Base-by-base conservation (phyloP, 2,329 filamentous ascomycete genomes). In the Daldinia sp. region DNA sequence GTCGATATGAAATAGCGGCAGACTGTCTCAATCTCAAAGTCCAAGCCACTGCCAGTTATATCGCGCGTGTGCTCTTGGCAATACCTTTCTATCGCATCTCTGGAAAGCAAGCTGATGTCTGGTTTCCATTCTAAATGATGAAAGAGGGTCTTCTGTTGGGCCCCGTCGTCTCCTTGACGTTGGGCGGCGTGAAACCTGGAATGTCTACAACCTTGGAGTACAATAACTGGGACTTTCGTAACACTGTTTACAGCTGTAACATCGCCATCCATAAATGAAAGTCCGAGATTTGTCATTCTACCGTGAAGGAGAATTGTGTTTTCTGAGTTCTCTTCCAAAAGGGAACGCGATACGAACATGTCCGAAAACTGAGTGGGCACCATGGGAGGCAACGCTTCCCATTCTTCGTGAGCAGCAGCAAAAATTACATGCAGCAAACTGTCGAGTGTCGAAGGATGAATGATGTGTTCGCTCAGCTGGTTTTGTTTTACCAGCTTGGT, bases 121-220 rank as follows among this genome's bases (percentile, higher is more conserved):
- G 57, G 57, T 41, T 41, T 60, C 57, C 57, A 60, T 10, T 51
- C 57, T 12, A 51, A 6, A 4, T 39, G n/a, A 41, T 60, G 26
- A 33, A 51, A 51, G 1, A 60, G 30, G 12, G 50, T 35, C 30
- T 39, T 39, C 12, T 10, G 35, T 15, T 39, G 4, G 35, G 10
- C 35, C 5, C 35, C 35, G 13, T 39, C 35, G 35, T 12, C 5
- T 13, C 35, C 35, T 6, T 39, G 35, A 39, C 35, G 35, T 39
- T 39, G 13, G 35, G 35, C 35, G 35, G 35, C 35, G 13, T 39
- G 35, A 15, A 39, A 39, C 10, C 35, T 39, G 35, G 35, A 13
- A 39, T 39, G 35, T 4, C 35, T 39, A 39, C 35, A 39, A 5
- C 35, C 35, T 13, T 39, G 35, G 35, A 39, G 35, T 15, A 39